Conservation (phyloP, 768 basidiomycete species). For the Russula compacta region DNA sequence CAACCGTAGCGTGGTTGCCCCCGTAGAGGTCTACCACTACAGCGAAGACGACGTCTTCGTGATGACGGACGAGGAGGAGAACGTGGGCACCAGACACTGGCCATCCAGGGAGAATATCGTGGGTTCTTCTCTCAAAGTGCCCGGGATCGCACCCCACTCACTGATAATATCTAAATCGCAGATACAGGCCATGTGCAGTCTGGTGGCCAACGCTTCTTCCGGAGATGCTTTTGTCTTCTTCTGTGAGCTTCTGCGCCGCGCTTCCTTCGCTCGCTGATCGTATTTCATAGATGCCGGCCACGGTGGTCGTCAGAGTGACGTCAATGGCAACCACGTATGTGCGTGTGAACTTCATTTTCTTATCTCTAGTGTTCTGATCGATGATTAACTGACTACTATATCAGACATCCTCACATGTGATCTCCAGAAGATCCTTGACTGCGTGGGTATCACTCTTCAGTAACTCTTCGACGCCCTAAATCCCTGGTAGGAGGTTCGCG, state of each 20-base stretch:
- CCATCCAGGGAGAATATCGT: conserved; percentile 18
- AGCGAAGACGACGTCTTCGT: conserved; percentile 2
- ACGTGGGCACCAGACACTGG: neutral
- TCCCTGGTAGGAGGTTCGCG: conserved; percentile 10
- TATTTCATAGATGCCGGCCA: conserved; percentile 3
- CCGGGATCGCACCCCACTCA: neutral
- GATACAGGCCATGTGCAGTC: conserved; percentile 10
- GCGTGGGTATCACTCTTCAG: conserved; percentile 4
- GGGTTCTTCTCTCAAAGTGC: neutral
- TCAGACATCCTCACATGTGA: conserved; percentile 12
- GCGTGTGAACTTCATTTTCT: neutral
- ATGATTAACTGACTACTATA: neutral
- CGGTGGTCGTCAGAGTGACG: neutral
- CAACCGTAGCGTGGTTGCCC: neutral
- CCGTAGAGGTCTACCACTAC: neutral
- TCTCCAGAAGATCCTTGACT: conserved; percentile 10
- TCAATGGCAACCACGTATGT: neutral
- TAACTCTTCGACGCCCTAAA: neutral
- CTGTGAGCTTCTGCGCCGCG: conserved; percentile 6
- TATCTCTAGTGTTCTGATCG: neutral
- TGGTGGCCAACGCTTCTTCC: conserved; percentile 12
- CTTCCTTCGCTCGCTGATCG: neutral
- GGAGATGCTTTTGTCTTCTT: conserved; percentile 19
- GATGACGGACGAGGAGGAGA: conserved; percentile 16
- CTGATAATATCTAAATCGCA: neutral